Evolutionary conservation across 2,329 filamentous ascomycete species (phyloP), one percentile per base, ranked within the genome.

Genomic region (Fusarium verrucosum): DNA sequence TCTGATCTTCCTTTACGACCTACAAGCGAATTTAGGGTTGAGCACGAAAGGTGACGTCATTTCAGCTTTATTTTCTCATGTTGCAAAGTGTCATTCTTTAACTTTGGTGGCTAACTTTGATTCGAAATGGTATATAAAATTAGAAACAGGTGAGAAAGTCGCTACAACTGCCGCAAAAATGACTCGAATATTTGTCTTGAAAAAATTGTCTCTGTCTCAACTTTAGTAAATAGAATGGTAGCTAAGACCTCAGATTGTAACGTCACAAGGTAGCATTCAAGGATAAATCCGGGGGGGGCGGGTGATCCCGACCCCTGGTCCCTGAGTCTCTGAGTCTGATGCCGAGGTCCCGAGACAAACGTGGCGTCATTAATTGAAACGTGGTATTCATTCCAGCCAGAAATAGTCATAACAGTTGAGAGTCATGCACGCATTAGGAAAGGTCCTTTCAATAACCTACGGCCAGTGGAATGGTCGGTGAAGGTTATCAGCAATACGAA

Each of bases 271-370:
- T 28, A 28, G n/a, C 38, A 32, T n/a, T n/a, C n/a, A 17, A 22
- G 40, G 23, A 19, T 59, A 59, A 60, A 60, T 45, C 47, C 33
- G 56, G 56, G 23, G 43, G 45, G 56, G 23, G 36, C 56, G 58
- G 56, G 41, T 45, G 43, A 19, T 44, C 41, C 58, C 58, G 47
- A 61, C 28, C 33, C 45, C 20, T 44, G 36, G 35, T 13, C 7
- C 20, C 28, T n/a, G n/a, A n/a, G n/a, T n/a, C n/a, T n/a, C 9
- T 38, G 30, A 28, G n/a, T n/a, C n/a, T 17, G 7, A n/a, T 30
- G 49, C 58, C 56, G 58, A 61, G 20, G 2, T 13, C 28, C 58
- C 56, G 56, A 35, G 20, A 5, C 13, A 46, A 23, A 38, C 25
- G 38, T 59, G 58, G 58, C 58, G 58, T 42, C 20, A 37, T 37